Base-by-base conservation (phyloP, 106 monocot species). In the Dioscorea alata region DNA sequence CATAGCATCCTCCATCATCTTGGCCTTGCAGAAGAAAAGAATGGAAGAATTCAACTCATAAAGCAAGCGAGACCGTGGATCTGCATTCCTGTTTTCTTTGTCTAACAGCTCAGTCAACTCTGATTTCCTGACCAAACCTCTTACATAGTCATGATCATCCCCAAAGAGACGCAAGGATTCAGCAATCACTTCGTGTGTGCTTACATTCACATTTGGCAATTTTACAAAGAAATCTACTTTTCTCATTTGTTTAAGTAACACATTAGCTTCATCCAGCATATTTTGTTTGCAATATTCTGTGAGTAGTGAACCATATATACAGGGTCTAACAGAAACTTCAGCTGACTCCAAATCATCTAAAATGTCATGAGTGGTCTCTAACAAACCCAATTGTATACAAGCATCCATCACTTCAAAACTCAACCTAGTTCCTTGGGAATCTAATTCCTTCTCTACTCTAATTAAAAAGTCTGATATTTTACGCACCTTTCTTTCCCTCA, bases 1-100 rank as follows among this genome's bases (percentile, higher is more conserved):
- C 71, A 88, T 59, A 57, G 92, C 89, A 85, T 93, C 99, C 58
- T 93, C 90, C 74, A 93, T 85, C 89, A 99, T 93, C 57, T 85
- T 87, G 17, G 87, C 84, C 75, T 80, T 81, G 79, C 84, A 99
- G 72, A 93, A 93, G 75, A 99, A 93, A 16, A 60, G 71, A 82
- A 93, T 85, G 50, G 99, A 78, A 61, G 74, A 80, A 71, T 97
- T 92, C 51, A 85, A 84, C 69, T 99, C 89, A 69, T 83, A 85
- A 49, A 83, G 20, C 69, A 88, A 66, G 61, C 74, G 68, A n/a
- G 23, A 19, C 33, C 67, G 13, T 13, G 23, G 16, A 49, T 75
- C 42, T 52, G 81, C 74, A 70, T 80, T 67, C 32, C 5, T 73
- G 16, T 25, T 66, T 75, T 85, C 87, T 50, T 48, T 80, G 5